Conservation (phyloP, 1,284 basidiomycete genomes). For the Cryptococcus sp. region DNA sequence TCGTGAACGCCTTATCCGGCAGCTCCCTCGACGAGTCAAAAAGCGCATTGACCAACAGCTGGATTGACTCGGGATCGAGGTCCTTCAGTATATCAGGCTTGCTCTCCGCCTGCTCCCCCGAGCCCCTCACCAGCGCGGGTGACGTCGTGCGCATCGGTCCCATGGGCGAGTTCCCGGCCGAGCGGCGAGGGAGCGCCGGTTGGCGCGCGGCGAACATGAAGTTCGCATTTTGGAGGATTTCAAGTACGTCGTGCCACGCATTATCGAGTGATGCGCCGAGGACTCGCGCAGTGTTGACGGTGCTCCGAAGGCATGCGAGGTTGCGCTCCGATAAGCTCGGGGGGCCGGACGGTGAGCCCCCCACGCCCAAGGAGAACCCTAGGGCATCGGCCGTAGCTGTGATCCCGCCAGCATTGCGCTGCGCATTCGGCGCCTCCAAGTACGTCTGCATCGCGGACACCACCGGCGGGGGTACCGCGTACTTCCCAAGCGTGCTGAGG, state of each 20-base stretch:
- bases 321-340: constrained; percentile 83
- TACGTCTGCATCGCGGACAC: constrained; percentile 77
- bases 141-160: not conserved
- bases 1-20: constrained; percentile 74
- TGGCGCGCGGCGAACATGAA: constrained; percentile 69
- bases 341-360: constrained; percentile 48
- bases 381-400: constrained; percentile 62
- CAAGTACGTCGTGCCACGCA: constrained; percentile 88
- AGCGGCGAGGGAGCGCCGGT: constrained; percentile 11
- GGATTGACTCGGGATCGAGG: constrained; percentile 69
- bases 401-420: constrained; percentile 52
- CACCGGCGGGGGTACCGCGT: constrained; percentile 81
- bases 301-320: constrained; percentile 79
- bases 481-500: constrained; percentile 77
- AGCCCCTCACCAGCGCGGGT: not conserved
- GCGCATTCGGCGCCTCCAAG: constrained; percentile 51
- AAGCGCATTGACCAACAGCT: constrained; percentile 67
- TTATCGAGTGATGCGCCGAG: constrained; percentile 78
- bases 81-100: constrained; percentile 53
- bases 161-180: constrained; percentile 12
- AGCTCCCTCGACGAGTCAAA: constrained; percentile 80
- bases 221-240: constrained; percentile 86
- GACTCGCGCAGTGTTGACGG: constrained; percentile 73
- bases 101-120: constrained; percentile 2
- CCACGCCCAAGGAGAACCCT: constrained; percentile 53